Percentiles rank a stretch among this genome's conserved stretches.
phyloP scores from a whole-genome alignment of 2,329 filamentous ascomycete genomes.

The Plenodomus lindquistii region DNA sequence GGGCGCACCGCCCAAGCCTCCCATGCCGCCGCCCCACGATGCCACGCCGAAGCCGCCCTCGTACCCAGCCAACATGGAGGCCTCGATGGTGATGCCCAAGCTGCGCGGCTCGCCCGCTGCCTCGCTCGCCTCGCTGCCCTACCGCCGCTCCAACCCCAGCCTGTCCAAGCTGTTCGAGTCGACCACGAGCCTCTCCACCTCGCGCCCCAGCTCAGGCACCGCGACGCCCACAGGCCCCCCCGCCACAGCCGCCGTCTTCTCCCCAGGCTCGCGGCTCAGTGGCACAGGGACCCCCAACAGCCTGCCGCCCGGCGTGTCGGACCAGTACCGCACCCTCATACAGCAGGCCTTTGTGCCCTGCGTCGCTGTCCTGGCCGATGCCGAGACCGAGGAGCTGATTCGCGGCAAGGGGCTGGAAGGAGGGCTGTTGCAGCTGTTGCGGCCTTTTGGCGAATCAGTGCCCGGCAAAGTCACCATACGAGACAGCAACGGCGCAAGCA shows the following conservation, averaged over 20 bases:
- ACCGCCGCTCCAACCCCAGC: slow-evolving; percentile 57
- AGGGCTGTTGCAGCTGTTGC: slow-evolving; percentile 81
- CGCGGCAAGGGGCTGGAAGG: slow-evolving; percentile 80
- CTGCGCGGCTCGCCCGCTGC: slow-evolving; percentile 61
- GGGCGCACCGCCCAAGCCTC: slow-evolving; percentile 44
- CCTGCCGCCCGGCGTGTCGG: slow-evolving; percentile 49
- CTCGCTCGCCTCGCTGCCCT: slow-evolving; percentile 62
- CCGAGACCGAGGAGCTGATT: slow-evolving; percentile 80
- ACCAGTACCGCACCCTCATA: slow-evolving; percentile 68
- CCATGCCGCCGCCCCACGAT: slow-evolving; percentile 48
- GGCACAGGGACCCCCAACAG: slow-evolving; percentile 46
- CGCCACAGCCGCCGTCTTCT: slow-evolving; percentile 49
- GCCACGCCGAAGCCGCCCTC: slow-evolving; percentile 41
- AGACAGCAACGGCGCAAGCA: slow-evolving; percentile 84
- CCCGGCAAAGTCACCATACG: slow-evolving; percentile 86
- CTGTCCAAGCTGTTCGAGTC: slow-evolving; percentile 58
- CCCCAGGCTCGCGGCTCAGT: slow-evolving; percentile 44
- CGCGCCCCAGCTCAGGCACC: slow-evolving; percentile 47
- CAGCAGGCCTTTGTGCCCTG: slow-evolving; percentile 86
- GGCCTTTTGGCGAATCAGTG: slow-evolving; percentile 88
- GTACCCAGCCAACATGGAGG: slow-evolving; percentile 64
- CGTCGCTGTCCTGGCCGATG: slow-evolving; percentile 82
- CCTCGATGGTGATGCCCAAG: slow-evolving; percentile 64
- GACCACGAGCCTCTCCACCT: slow-evolving; percentile 50
- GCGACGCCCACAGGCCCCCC: slow-evolving; percentile 47